These are phyloP conservation scores for Phytophthora pinifolia DNA, from an alignment of 352 stramenopile genomes.

Conservation along the genomic window DNA sequence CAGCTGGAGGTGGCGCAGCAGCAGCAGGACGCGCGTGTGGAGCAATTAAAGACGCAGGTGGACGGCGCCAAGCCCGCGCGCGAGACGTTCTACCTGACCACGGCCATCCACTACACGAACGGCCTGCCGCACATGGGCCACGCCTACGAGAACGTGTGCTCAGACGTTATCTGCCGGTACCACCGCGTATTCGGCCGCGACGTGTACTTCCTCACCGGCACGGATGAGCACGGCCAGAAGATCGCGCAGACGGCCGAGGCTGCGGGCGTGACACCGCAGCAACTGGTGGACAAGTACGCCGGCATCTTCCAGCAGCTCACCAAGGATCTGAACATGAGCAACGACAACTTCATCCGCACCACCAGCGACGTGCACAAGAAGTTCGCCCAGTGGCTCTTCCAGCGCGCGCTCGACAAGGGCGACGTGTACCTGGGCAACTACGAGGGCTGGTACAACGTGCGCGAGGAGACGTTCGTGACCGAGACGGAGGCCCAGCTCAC, in stretches of 20 bases:
- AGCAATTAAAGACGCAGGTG: slow-evolving; percentile 36
- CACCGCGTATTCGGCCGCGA: slow-evolving; percentile 87
- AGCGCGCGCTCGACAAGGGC: slow-evolving; percentile 81
- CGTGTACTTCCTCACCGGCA: slow-evolving; percentile 87
- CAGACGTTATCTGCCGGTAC: slow-evolving; percentile 97
- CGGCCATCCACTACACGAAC: slow-evolving; percentile 99
- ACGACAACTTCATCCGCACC: slow-evolving; percentile 94
- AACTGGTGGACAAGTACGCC: slow-evolving; percentile 96
- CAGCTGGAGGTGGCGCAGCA: slow-evolving; percentile 45
- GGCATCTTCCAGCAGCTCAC: slow-evolving; percentile 87
- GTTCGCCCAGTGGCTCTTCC: slow-evolving; percentile 95
- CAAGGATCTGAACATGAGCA: slow-evolving; percentile 86
- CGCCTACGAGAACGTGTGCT: slow-evolving; percentile 97
- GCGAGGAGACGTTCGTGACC: slow-evolving; percentile 99
- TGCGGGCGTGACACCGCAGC: slow-evolving; percentile 89
- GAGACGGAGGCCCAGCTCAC: slow-evolving; percentile 95
- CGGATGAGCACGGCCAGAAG: slow-evolving; percentile 99
- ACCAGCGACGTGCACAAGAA: slow-evolving; percentile 95
- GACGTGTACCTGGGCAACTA: slow-evolving; percentile 99
- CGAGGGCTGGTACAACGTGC: slow-evolving; percentile 99
- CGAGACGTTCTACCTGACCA: slow-evolving; percentile 97
- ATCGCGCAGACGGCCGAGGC: slow-evolving; percentile 97
- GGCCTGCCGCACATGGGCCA: slow-evolving; percentile 97
- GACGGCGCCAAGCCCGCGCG: slow-evolving; percentile 35
- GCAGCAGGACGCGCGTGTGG: slow-evolving; percentile 40